Conservation (phyloP, 371 early-diverging fungal species). For the Mucor piriformis region DNA sequence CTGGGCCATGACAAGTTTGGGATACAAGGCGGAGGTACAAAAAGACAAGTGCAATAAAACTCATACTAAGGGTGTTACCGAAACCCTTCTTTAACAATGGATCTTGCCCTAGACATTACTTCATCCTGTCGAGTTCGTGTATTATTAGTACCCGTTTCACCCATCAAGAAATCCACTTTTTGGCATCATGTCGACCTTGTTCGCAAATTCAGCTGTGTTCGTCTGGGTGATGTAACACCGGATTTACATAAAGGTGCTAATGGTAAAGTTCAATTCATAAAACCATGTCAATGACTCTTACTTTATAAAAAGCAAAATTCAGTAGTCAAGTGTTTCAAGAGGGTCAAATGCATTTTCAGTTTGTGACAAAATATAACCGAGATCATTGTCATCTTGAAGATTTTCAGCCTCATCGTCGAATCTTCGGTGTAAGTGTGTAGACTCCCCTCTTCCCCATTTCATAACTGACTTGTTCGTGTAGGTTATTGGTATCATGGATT, state of each 20-base stretch:
- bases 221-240: constrained; percentile 66
- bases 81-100: constrained; percentile 27
- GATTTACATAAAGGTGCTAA: constrained; percentile 54
- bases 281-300: no score
- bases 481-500: constrained; percentile 86
- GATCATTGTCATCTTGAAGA: constrained; percentile 75
- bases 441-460: no score
- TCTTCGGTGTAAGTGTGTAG: constrained; percentile 75
- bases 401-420: constrained; percentile 75
- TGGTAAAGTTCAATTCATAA: constrained; percentile 47
- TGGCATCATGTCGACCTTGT: constrained; percentile 70
- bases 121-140: constrained; percentile 70
- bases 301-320: constrained; percentile 23
- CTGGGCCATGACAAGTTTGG: no score
- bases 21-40: no score
- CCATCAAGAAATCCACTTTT: constrained; percentile 72
- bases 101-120: constrained; percentile 59
- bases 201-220: constrained; percentile 59
- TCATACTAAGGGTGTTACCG: no score
- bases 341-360: constrained; percentile 79
- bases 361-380: constrained; percentile 67
- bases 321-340: constrained; percentile 56
- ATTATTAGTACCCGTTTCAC: constrained; percentile 77
- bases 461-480: background rate
- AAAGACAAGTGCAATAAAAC: no score